Base-by-base conservation (phyloP, 768 basidiomycete species). In the Pleurotus giganteus region DNA sequence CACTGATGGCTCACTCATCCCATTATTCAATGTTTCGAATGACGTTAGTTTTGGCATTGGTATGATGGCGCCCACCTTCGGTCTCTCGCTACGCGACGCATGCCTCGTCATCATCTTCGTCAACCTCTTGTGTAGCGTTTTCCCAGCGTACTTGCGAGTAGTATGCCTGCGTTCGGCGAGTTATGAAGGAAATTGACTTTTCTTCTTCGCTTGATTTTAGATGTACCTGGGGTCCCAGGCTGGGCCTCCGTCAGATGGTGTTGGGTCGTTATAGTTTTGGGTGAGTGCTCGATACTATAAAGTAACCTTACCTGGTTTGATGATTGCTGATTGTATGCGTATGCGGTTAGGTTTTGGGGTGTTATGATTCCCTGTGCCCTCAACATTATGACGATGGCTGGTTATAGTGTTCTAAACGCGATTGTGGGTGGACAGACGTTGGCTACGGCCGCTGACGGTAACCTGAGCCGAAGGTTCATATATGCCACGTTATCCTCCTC, bases 181-280 rank as follows among this genome's bases (percentile, higher is more conserved):
- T 45, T 12, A 24, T 60, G 56, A 5, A 3, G 23, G 53, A 28
- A 28, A 44, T 21, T 12, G 11, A 17, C n/a, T 36, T 2, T 7
- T 12, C 50, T 36, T 15, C 24, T 7, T 27, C 26, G n/a, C 47
- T 29, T 27, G 47, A 23, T 29, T 23, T 3, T 46, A 77, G 77
- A 26, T 63, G 74, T 12, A 90, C 86, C 19, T 92, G 89, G 82
- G 91, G 94, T 15, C 89, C 93, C 0, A 86, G 84, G 66, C 73
- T 90, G 0, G 94, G 94, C 9, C 82, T 94, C 74, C 79, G 94
- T 13, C 91, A 93, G 61, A 91, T 94, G 89, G 83, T 91, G 21
- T 80, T 83, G 41, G 85, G 91, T 2, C 64, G 66, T 46, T 72
- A 73, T 60, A 63, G 73, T 11, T 73, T 73, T 54, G 72, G 72